These are phyloP conservation scores for Chalara sp. DNA, from an alignment of 2,329 filamentous ascomycete species.

Conservation along the genomic window DNA sequence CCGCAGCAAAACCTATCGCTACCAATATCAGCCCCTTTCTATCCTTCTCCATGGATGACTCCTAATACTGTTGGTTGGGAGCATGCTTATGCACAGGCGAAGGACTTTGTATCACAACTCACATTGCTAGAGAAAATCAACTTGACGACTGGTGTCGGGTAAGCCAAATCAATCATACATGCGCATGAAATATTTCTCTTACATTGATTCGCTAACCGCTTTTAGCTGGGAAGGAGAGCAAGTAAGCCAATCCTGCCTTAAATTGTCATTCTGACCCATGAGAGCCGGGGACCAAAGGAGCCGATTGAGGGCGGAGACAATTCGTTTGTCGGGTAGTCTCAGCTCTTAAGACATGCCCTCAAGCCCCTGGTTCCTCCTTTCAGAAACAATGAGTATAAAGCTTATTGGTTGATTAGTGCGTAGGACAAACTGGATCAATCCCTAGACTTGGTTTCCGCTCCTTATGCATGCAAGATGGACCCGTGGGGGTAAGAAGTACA, in stretches of 20 bases:
- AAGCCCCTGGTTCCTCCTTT: too few species aligned
- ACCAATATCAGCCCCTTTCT: neutral
- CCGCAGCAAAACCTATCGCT: too few species aligned
- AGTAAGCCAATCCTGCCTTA: neutral
- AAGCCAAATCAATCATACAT: neutral
- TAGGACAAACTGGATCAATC: conserved; percentile 23
- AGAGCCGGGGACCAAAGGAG: too few species aligned
- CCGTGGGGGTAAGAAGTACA: conserved; percentile 36
- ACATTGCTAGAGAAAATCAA: conserved; percentile 85
- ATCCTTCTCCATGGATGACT: neutral
- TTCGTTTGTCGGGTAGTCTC: too few species aligned
- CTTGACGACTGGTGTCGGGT: conserved; percentile 70
- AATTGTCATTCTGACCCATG: too few species aligned
- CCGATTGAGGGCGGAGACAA: too few species aligned
- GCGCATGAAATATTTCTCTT: too few species aligned
- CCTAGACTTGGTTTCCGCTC: conserved; percentile 27
- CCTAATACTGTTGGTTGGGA: conserved; percentile 41
- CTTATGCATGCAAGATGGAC: conserved; percentile 27
- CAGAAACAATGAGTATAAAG: too few species aligned
- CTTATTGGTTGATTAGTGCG: conserved; percentile 10
- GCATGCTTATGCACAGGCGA: conserved; percentile 66
- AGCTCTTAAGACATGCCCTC: too few species aligned
- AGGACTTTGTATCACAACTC: conserved; percentile 63
- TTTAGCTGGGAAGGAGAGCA: conserved; percentile 10
- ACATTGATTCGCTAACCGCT: neutral